Percentiles rank a stretch among this genome's conserved stretches.
phyloP scores from a whole-genome alignment of 768 basidiomycete species.

The Hericium erinaceus region DNA sequence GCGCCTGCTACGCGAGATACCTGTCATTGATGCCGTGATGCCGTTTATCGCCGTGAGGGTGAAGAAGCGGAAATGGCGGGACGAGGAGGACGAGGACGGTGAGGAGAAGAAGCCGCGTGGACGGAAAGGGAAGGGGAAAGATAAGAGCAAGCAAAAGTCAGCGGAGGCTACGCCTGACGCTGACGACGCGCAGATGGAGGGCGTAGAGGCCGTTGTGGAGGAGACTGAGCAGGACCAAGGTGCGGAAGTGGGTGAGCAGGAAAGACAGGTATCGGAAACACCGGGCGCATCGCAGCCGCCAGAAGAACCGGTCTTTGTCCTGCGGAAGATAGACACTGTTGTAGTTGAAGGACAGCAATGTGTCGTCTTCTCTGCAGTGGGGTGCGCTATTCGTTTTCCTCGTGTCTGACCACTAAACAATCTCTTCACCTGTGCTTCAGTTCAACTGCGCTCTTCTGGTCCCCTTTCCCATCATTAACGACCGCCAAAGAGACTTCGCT shows the following conservation, averaged over 20 bases:
- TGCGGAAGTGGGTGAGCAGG: neutral
- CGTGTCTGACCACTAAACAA: neutral
- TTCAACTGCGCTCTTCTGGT: conserved; percentile 57
- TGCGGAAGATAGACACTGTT: conserved; percentile 21
- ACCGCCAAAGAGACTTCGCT: too few species aligned
- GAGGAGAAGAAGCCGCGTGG: conserved; percentile 14
- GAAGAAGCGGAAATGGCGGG: conserved; percentile 20
- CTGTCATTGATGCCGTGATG: conserved; percentile 30
- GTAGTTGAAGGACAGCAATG: conserved; percentile 24
- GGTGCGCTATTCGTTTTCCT: conserved; percentile 32
- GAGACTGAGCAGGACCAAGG: neutral
- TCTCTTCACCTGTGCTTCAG: conserved; percentile 27
- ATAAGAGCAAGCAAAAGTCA: conserved; percentile 8
- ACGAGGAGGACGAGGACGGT: conserved; percentile 21
- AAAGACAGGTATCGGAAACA: neutral
- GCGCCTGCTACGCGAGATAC: conserved; percentile 37
- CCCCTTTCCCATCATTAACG: conserved; percentile 18
- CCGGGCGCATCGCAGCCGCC: neutral
- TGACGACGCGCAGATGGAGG: neutral
- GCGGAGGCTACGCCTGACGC: neutral
- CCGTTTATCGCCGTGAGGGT: conserved; percentile 31
- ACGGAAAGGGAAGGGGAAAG: conserved; percentile 5
- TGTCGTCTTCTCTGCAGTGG: conserved; percentile 62
- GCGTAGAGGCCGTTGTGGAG: neutral
- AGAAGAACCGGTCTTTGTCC: conserved; percentile 4